Evolutionary conservation across 148 eudicot species (phyloP), one percentile per base, ranked within the genome.

Genomic region (Chenopodium berlandieri): DNA sequence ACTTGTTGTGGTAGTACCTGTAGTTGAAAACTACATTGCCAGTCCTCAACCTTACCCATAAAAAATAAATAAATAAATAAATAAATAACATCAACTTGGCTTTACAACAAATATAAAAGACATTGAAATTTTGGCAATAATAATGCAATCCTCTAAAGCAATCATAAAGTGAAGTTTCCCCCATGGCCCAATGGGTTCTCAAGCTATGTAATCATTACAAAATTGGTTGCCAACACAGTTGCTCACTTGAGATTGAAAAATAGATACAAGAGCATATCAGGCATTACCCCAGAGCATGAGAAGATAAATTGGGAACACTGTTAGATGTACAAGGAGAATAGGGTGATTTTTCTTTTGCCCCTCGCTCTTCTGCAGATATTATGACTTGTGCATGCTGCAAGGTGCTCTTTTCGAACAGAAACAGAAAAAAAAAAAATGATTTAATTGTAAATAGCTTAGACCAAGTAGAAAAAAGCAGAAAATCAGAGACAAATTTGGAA

Each of bases 21-120:
- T 96, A 96, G 91, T 91, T 96, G 88, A 94, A 96, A 76, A 96
- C 81, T 60, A 96, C 98, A 88, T 94, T 96, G 83, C 99, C 95
- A 60, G 90, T 85, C 89, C 99, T 94, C 91, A 96, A 90, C 97
- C 99, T 96, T n/a, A 5, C 63, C 63, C 63, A 62, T 20, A 20
- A 62, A 62, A 58, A 19, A 56, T 9, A 56, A 56, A 56, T 17
- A 58, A 58, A 58, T 17, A 58, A 58, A 58, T 60, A 83, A 25
- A 52, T 60, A 54, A 68, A 23, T n/a, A 79, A 58, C 72, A 73
- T 17, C 78, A 67, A 52, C 58, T 27, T 50, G 56, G 75, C 34
- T 11, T 67, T 11, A 23, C 16, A 17, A 22, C 25, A 30, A 6
- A 52, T 32, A 54, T 25, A 7, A 37, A 44, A 19, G 67, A 71